Evolutionary conservation across 345 rosid species (phyloP), one percentile per base, ranked within the genome.

Genomic region (Geranium brycei): DNA sequence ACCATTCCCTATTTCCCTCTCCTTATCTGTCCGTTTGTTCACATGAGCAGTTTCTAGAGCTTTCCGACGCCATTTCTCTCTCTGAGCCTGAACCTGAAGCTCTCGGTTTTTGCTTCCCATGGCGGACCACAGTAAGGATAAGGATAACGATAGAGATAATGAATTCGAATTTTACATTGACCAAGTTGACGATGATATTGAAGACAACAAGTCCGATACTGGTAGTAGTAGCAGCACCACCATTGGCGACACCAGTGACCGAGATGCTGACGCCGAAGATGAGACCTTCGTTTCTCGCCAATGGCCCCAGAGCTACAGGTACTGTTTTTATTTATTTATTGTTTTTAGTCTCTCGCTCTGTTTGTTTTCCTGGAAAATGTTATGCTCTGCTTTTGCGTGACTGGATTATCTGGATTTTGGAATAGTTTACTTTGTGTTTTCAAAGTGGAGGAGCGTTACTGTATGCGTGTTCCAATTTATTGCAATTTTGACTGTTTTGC

Each of bases 241-340:
- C n/a, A n/a, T n/a, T 11, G 4, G 51, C 51, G 10, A 41, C 51
- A 41, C 13, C 1, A 47, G 13, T 13, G 64, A 62, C 41, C 56
- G 81, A 63, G 31, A 68, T 10, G 62, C 62, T 31, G 62, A 73
- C 62, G 65, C 38, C 23, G 68, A 72, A 17, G 63, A 66, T 19
- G 85, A 72, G 51, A 73, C 82, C 61, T 75, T 82, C 67, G 53
- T 75, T 63, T 84, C 87, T 61, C 83, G 74, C 58, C 88, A 80
- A 71, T 87, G 95, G 97, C 97, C 97, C 2, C 88, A 76, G 66
- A 90, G 95, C 70, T 90, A 60, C 78, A 80, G 83, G 97, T 89
- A 15, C 19, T 7, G 28, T 41, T 51, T 17, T 31, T 47, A 14
- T 30, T 61, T 17, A 11, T 5, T 17, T 1, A 51, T n/a, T 4